Conservation (phyloP, 1,284 basidiomycete species). For the Coniferiporia sulphurascens region DNA sequence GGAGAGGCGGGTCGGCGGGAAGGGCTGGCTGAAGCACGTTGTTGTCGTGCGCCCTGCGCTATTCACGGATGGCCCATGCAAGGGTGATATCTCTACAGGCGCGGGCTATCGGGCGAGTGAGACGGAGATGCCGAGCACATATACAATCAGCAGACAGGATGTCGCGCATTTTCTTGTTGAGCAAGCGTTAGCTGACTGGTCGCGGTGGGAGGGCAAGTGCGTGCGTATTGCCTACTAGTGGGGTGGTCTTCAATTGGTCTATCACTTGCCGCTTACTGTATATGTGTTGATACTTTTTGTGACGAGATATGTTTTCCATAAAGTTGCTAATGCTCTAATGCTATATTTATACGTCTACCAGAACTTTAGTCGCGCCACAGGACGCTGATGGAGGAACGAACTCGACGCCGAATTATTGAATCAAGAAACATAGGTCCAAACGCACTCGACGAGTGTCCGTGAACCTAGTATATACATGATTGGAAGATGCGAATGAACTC, state of each 20-base stretch:
- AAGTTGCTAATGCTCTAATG: too few species aligned
- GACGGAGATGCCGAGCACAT: conserved; percentile 36
- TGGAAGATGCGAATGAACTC: too few species aligned
- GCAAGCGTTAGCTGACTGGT: conserved; percentile 43
- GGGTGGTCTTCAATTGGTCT: not conserved
- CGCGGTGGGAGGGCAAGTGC: conserved; percentile 34
- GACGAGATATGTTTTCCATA: too few species aligned
- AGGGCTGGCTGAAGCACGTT: conserved; percentile 39
- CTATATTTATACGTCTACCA: too few species aligned
- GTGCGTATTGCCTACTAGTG: conserved; percentile 10
- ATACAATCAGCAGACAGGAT: conserved; percentile 57
- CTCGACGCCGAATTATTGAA: too few species aligned
- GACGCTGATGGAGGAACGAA: too few species aligned
- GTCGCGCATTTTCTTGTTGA: conserved; percentile 62
- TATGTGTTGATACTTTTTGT: too few species aligned
- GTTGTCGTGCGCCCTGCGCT: conserved; percentile 54
- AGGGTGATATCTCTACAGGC: conserved; percentile 36
- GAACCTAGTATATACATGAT: too few species aligned
- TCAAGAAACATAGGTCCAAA: too few species aligned
- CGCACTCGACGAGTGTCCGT: too few species aligned
- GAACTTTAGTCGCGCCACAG: too few species aligned
- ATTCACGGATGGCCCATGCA: conserved; percentile 52
- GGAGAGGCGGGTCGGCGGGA: conserved; percentile 17
- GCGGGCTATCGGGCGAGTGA: conserved; percentile 20
- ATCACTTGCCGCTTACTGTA: not conserved